These are phyloP conservation scores for Samsoniella hepiali DNA, from an alignment of 2,329 filamentous ascomycete species.

Conservation along the genomic window DNA sequence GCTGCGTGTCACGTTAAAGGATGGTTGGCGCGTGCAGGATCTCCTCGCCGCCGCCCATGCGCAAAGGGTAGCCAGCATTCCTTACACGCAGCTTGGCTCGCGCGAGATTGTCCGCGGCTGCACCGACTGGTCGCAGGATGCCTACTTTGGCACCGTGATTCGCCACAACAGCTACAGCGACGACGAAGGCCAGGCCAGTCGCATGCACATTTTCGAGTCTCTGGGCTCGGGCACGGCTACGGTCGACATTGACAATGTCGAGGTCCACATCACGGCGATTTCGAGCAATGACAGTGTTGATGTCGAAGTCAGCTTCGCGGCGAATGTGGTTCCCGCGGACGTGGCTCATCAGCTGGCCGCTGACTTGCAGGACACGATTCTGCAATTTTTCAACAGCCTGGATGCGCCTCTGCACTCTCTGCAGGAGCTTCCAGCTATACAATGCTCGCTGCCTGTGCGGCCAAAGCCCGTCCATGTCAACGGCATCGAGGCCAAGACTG, in stretches of 20 bases:
- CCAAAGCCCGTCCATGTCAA: conserved; percentile 3
- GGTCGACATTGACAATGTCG: conserved; percentile 3
- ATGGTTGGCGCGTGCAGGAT: conserved; percentile 45
- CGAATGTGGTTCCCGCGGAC: conserved; percentile 6
- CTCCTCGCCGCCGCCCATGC: conserved; percentile 48
- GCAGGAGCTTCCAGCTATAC: not conserved
- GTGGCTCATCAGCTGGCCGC: conserved; percentile 8
- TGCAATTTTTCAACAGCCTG: not conserved
- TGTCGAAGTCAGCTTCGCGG: conserved; percentile 10
- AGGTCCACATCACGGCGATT: conserved; percentile 9
- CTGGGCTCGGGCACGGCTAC: not conserved
- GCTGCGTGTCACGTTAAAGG: conserved; percentile 50
- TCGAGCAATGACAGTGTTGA: not conserved
- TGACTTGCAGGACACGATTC: conserved; percentile 6
- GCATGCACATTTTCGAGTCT: conserved; percentile 12
- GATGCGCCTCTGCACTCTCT: not conserved
- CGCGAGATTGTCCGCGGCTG: conserved; percentile 45
- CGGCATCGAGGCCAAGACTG: conserved; percentile 5
- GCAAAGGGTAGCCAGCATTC: conserved; percentile 49
- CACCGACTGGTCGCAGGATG: conserved; percentile 36
- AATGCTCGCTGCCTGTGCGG: not conserved
- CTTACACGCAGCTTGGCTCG: conserved; percentile 48
- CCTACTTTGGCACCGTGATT: conserved; percentile 45
- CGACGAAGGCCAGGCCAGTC: not conserved
- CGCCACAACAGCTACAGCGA: conserved; percentile 35